Evolutionary conservation across 1,284 basidiomycete species (phyloP).

Genomic region (Trichosporon sp.): DNA sequence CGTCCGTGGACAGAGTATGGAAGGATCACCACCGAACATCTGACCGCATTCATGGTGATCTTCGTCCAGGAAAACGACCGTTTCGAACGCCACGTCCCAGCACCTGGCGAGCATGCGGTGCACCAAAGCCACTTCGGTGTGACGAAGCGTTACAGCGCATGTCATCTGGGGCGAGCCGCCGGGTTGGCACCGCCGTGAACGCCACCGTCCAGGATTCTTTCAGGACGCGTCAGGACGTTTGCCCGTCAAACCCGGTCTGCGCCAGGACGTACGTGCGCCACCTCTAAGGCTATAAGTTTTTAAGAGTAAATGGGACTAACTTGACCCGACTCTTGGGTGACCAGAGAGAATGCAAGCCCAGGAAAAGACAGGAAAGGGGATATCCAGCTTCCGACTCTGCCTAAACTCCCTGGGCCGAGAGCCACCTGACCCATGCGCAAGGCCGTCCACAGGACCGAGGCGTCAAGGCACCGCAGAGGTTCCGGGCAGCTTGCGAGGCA

Average conservation of each 20-base stretch:
- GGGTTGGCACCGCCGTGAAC: background rate
- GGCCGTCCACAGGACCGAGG: no score
- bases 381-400: background rate
- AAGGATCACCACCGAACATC: background rate
- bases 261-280: background rate
- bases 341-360: background rate
- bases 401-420: background rate
- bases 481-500: no score
- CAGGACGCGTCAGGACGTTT: background rate
- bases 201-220: background rate
- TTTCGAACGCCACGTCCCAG: background rate
- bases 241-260: background rate
- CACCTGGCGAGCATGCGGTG: background rate
- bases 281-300: background rate
- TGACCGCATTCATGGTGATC: background rate
- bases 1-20: background rate
- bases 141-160: background rate
- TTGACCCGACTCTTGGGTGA: background rate
- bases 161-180: background rate
- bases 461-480: background rate
- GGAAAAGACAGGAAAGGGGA: background rate
- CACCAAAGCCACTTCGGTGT: slow-evolving; percentile 5
- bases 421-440: background rate
- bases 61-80: slow-evolving; percentile 1
- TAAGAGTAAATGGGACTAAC: background rate